These are phyloP conservation scores for Fonsecaea multimorphosa DNA, from an alignment of 2,329 filamentous ascomycete genomes.

Conservation along the genomic window DNA sequence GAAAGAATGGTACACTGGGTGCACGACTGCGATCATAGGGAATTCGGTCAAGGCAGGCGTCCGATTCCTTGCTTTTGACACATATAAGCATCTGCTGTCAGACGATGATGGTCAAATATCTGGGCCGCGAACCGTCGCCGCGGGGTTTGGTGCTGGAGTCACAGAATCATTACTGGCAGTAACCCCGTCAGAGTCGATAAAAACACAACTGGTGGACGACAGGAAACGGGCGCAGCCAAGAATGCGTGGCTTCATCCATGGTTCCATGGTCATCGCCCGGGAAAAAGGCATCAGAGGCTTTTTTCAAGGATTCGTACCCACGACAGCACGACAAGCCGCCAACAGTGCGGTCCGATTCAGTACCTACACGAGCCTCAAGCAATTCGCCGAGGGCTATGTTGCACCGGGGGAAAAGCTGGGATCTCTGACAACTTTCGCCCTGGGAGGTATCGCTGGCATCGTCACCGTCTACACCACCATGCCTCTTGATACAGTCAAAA, in stretches of 20 bases:
- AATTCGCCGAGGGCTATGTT: slow-evolving; percentile 89
- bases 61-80: slow-evolving; percentile 94
- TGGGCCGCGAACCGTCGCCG: slow-evolving; percentile 87
- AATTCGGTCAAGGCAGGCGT: slow-evolving; percentile 97
- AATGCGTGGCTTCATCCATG: slow-evolving; percentile 90
- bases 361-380: slow-evolving; percentile 87
- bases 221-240: slow-evolving; percentile 83
- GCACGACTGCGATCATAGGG: slow-evolving; percentile 93
- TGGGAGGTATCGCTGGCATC: slow-evolving; percentile 84
- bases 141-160: slow-evolving; percentile 91
- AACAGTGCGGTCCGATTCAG: slow-evolving; percentile 93
- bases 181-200: slow-evolving; percentile 97
- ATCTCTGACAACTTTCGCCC: slow-evolving; percentile 82
- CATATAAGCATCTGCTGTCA: slow-evolving; percentile 82
- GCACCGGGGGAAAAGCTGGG: slow-evolving; percentile 95
- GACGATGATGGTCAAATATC: slow-evolving; percentile 87
- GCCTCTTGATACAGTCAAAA: slow-evolving; percentile 92
- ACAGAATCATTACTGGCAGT: slow-evolving; percentile 93
- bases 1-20: slow-evolving; percentile 94
- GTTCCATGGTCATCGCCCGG: slow-evolving; percentile 81
- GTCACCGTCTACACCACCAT: slow-evolving; percentile 79
- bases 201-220: slow-evolving; percentile 98
- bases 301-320: slow-evolving; percentile 96
- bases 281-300: slow-evolving; percentile 90
- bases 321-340: slow-evolving; percentile 90